These are phyloP conservation scores for Chalara sp. DNA, from an alignment of 2,329 filamentous ascomycete genomes.

Conservation along the genomic window DNA sequence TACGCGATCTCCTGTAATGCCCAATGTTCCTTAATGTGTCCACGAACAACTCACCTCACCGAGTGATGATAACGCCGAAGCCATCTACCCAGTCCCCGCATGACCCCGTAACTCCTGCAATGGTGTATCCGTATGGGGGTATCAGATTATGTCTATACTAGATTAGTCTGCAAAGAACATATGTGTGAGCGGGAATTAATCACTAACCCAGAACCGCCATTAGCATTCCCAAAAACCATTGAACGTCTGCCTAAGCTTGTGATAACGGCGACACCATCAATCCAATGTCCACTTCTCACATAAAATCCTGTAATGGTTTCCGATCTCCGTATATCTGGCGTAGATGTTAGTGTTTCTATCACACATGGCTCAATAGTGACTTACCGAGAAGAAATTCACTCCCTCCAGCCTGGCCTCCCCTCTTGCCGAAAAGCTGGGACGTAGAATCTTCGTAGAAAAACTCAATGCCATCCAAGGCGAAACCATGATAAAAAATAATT, in stretches of 20 bases:
- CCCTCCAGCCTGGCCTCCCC: conserved; percentile 61
- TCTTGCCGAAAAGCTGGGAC: conserved; percentile 79
- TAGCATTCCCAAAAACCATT: conserved; percentile 72
- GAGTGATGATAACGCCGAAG: conserved; percentile 73
- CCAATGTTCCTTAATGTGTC: too few relatives aligned
- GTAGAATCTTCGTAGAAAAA: conserved; percentile 88
- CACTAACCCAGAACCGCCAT: conserved; percentile 76
- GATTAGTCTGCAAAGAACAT: conserved; percentile 17
- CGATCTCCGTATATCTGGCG: conserved; percentile 68
- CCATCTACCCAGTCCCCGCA: conserved; percentile 78
- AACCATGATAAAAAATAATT: conserved; percentile 70
- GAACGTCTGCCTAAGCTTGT: conserved; percentile 86
- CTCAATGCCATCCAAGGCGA: conserved; percentile 76
- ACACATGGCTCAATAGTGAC: conserved; percentile 22
- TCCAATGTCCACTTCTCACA: conserved; percentile 71
- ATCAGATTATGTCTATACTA: conserved; percentile 70
- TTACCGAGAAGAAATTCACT: conserved; percentile 73
- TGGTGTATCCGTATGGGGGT: conserved; percentile 79
- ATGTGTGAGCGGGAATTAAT: background rate
- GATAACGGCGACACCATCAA: conserved; percentile 84
- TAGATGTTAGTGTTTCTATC: conserved; percentile 6
- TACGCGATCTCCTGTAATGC: background rate
- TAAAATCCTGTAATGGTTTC: conserved; percentile 86
- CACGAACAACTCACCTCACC: conserved; percentile 33
- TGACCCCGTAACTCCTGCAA: conserved; percentile 82